Evolutionary conservation across 176 grass and related monocot genomes (phyloP), one percentile per base, ranked within the genome.

Genomic region (Eragrostis curvula): DNA sequence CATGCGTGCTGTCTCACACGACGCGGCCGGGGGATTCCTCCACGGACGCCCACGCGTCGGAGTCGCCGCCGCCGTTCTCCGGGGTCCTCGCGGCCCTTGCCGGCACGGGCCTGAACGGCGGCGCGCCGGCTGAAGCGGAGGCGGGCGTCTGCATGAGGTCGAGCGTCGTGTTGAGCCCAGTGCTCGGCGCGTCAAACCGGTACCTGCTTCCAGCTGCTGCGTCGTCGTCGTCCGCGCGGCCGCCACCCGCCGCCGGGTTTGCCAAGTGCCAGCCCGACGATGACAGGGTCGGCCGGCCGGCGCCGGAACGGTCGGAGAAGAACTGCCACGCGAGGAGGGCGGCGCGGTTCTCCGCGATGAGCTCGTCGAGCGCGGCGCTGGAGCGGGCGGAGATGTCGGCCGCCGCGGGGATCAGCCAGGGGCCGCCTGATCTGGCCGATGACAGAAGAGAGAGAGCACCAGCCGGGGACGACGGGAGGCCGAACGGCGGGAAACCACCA

Each of bases 401-500:
- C 55, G 81, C 17, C 46, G 75, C 46, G 32, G 88, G 74, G 25
- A 70, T 57, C 71, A 86, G 32, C 88, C 90, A 93, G 42, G 90
- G 36, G 80, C 68, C 57, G 68, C 74, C 41, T 52, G 74, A 51
- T 62, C 83, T 78, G 71, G 78, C 49, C 80, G 88, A 91, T 93
- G 93, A 96, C 90, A 96, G 90, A 96, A 92, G 88, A 90, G 87
- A 92, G 93, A 88, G 90, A 92, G 90, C 90, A 90, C 90, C 79
- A 67, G 83, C 73, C 53, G 80, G 69, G 44, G 88, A 81, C 70
- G 75, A 43, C 44, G 87, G 17, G 21, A 49, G n/a, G 9, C 75
- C 69, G 29, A 69, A 67, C 59, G 79, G 67, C 28, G 79, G 73
- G 78, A 78, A 76, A 1, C 80, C 78, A 1, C 80, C 78, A 0